These are phyloP conservation scores for Zizania latifolia DNA, from an alignment of 176 grass and related monocot genomes.

Conservation along the genomic window DNA sequence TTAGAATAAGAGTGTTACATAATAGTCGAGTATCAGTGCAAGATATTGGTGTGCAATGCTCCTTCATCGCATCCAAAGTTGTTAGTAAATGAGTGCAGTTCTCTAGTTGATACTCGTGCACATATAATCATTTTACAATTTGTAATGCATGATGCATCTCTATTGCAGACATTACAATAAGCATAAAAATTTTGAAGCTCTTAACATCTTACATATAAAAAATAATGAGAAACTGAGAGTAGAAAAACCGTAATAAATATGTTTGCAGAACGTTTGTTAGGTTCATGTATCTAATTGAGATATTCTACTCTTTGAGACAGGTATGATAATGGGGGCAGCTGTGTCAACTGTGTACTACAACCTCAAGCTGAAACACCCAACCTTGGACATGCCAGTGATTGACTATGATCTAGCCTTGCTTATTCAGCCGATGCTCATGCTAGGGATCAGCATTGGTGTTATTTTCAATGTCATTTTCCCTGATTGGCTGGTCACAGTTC, in stretches of 20 bases:
- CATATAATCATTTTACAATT: background rate
- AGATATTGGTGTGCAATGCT: background rate
- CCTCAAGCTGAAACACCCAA: conserved; percentile 58
- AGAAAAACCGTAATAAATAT: background rate
- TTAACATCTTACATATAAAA: background rate
- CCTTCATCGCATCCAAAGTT: background rate
- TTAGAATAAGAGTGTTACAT: background rate
- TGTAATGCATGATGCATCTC: background rate
- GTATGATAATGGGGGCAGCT: conserved; percentile 76
- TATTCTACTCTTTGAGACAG: conserved; percentile 25
- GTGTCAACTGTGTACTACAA: conserved; percentile 74
- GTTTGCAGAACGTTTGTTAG: background rate
- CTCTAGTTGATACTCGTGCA: background rate
- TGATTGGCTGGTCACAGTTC: conserved; percentile 62
- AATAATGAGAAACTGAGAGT: background rate
- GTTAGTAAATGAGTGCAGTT: background rate
- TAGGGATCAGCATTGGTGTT: conserved; percentile 73
- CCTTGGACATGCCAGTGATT: conserved; percentile 62
- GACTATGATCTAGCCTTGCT: conserved; percentile 78
- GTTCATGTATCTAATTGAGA: background rate
- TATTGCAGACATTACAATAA: no score
- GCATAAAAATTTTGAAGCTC: background rate
- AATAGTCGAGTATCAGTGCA: background rate
- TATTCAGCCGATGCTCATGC: conserved; percentile 78
- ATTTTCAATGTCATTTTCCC: conserved; percentile 67